These are phyloP conservation scores for Naganishia cerealis DNA, from an alignment of 1,284 basidiomycete genomes.

Conservation along the genomic window DNA sequence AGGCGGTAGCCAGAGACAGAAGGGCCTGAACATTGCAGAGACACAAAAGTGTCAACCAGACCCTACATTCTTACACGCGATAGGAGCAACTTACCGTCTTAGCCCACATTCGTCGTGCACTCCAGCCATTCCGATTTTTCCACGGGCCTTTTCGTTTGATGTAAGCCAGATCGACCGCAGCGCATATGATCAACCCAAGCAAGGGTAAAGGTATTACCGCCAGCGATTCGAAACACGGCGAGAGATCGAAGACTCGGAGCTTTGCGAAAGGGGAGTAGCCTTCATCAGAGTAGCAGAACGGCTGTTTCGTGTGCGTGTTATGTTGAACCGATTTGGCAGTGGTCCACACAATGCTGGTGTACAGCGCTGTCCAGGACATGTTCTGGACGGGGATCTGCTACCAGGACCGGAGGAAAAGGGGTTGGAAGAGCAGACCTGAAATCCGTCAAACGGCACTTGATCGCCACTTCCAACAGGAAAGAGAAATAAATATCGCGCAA, in stretches of 20 bases:
- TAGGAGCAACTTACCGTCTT: slow-evolving; percentile 63
- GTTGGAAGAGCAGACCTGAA: neutral
- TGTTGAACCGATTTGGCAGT: slow-evolving; percentile 7
- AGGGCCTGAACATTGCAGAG: slow-evolving; percentile 43
- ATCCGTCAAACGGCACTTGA: too few relatives aligned
- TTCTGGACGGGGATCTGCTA: neutral
- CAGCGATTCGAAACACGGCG: slow-evolving; percentile 79
- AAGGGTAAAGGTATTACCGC: slow-evolving; percentile 63
- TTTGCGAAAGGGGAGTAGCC: slow-evolving; percentile 55
- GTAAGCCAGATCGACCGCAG: slow-evolving; percentile 53
- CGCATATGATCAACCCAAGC: slow-evolving; percentile 58
- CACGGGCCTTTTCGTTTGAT: slow-evolving; percentile 44
- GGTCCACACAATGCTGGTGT: slow-evolving; percentile 18
- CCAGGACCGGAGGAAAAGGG: neutral
- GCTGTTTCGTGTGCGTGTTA: neutral
- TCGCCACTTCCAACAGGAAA: too few relatives aligned
- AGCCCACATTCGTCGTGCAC: slow-evolving; percentile 58
- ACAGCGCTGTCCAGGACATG: slow-evolving; percentile 10
- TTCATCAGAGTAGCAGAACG: slow-evolving; percentile 27
- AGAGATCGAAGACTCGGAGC: slow-evolving; percentile 70
- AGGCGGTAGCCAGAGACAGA: slow-evolving; percentile 48
- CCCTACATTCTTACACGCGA: neutral
- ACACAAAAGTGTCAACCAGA: neutral
- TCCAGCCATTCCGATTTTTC: slow-evolving; percentile 51
- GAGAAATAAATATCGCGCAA: too few relatives aligned